Percentiles rank a stretch among this genome's conserved stretches.
phyloP scores from a whole-genome alignment of 2,329 filamentous ascomycete species.

The Monascus ruber region DNA sequence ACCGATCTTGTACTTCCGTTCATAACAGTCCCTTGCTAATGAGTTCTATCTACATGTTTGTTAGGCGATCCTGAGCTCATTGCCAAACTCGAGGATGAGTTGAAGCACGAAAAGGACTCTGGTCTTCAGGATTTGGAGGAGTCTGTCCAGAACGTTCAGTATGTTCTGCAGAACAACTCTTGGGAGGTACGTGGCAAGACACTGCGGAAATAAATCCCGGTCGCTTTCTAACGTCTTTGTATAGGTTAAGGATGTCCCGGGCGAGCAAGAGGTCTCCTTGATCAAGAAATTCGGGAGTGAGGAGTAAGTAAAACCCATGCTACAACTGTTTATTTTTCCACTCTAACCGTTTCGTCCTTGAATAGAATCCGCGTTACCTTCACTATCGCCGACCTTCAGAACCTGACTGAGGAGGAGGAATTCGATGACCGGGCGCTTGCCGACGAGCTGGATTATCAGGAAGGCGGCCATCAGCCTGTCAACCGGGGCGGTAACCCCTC shows the following conservation, averaged over 20 bases:
- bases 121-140: constrained; percentile 61
- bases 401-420: constrained; percentile 49
- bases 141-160: constrained; percentile 79
- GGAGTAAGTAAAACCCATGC: constrained; percentile 48
- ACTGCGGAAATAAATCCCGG: not conserved
- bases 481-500: constrained; percentile 42
- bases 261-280: constrained; percentile 78
- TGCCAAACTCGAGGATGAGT: constrained; percentile 74
- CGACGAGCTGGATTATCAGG: constrained; percentile 46
- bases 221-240: not conserved
- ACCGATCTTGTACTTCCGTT: too few species aligned
- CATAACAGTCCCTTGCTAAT: too few species aligned
- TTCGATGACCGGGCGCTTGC: constrained; percentile 46
- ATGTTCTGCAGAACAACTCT: constrained; percentile 74
- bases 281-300: constrained; percentile 77
- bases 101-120: constrained; percentile 73
- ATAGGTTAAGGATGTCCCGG: constrained; percentile 58
- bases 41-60: too few species aligned
- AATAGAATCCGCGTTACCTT: constrained; percentile 66
- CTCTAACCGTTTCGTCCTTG: not conserved
- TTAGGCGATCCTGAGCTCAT: constrained; percentile 66
- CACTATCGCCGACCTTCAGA: constrained; percentile 71
- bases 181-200: constrained; percentile 51
- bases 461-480: constrained; percentile 42
- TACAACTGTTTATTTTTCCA: not conserved